A percentile compares a stretch with the other conserved stretches of the same genome.
Conservation (phyloP, 2,329 filamentous ascomycete genomes). For the Trichoderma guizhouense region DNA sequence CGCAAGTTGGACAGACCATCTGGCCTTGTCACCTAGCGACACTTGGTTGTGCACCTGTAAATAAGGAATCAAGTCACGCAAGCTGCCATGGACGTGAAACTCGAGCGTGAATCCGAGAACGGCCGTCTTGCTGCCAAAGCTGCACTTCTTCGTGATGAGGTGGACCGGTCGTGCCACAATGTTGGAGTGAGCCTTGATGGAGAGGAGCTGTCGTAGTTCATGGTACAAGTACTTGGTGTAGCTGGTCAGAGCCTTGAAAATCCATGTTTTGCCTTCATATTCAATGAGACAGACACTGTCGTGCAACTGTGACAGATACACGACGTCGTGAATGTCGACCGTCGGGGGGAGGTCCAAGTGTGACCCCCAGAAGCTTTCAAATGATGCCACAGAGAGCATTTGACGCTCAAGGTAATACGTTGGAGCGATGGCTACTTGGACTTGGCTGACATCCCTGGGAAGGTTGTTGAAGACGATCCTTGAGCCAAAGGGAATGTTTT, state of each 20-base stretch:
- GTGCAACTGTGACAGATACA: slow-evolving; percentile 52
- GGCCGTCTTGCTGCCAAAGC: slow-evolving; percentile 53
- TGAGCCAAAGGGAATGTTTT: slow-evolving; percentile 54
- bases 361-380: slow-evolving; percentile 44
- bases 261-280: slow-evolving; percentile 41
- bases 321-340: slow-evolving; percentile 49
- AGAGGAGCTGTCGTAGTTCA: slow-evolving; percentile 55
- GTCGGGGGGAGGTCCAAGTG: slow-evolving; percentile 41
- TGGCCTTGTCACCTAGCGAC: slow-evolving; percentile 43
- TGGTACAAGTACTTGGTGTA: slow-evolving; percentile 60
- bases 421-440: slow-evolving; percentile 45
- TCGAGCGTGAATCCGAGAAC: slow-evolving; percentile 56
- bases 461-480: slow-evolving; percentile 53
- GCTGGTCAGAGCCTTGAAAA: slow-evolving; percentile 58
- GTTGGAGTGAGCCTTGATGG: slow-evolving; percentile 49
- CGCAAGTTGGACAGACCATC: slow-evolving; percentile 53
- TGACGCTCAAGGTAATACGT: slow-evolving; percentile 54
- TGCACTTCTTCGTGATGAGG: slow-evolving; percentile 53
- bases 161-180: slow-evolving; percentile 51
- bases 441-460: slow-evolving; percentile 44
- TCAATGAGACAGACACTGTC: slow-evolving; percentile 57
- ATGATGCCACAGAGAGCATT: slow-evolving; percentile 42
- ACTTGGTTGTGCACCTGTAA: slow-evolving; percentile 46
- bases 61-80: slow-evolving; percentile 54
- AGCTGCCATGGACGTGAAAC: slow-evolving; percentile 51